Percentiles rank a stretch among this genome's conserved stretches.
phyloP scores from a whole-genome alignment of 768 basidiomycete species.

The Tricholoma terreum region DNA sequence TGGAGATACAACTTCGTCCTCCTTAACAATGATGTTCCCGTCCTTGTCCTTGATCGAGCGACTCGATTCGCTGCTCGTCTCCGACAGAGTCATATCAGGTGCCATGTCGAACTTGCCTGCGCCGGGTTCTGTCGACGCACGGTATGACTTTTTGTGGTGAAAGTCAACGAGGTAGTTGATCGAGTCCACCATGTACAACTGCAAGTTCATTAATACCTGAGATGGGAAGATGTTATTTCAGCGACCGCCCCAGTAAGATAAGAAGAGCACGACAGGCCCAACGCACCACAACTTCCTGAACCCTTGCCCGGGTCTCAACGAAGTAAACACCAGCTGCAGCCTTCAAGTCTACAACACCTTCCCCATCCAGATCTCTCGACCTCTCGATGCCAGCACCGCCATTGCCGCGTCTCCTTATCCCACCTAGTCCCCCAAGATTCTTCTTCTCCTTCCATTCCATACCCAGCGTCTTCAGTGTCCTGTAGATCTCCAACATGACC shows the following conservation, averaged over 20 bases:
- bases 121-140: constrained; percentile 61
- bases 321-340: constrained; percentile 81
- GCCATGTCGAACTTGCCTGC: constrained; percentile 73
- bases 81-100: constrained; percentile 45
- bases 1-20: constrained; percentile 76
- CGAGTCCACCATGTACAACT: constrained; percentile 94
- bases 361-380: constrained; percentile 58
- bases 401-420: constrained; percentile 35
- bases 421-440: constrained; percentile 70
- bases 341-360: constrained; percentile 59
- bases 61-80: constrained; percentile 54
- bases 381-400: constrained; percentile 53
- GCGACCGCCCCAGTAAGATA: neutral
- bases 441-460: constrained; percentile 99
- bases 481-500: constrained; percentile 98
- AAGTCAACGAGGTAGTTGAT: constrained; percentile 98
- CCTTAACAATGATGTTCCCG: constrained; percentile 30
- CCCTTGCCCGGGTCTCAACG: constrained; percentile 88
- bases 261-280: constrained; percentile 1
- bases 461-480: constrained; percentile 81
- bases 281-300: constrained; percentile 89
- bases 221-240: constrained; percentile 4
- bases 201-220: constrained; percentile 94
- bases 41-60: constrained; percentile 56
- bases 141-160: constrained; percentile 94